These are phyloP conservation scores for Phalaenopsis aphrodite DNA, from an alignment of 106 monocot genomes.

Conservation along the genomic window DNA sequence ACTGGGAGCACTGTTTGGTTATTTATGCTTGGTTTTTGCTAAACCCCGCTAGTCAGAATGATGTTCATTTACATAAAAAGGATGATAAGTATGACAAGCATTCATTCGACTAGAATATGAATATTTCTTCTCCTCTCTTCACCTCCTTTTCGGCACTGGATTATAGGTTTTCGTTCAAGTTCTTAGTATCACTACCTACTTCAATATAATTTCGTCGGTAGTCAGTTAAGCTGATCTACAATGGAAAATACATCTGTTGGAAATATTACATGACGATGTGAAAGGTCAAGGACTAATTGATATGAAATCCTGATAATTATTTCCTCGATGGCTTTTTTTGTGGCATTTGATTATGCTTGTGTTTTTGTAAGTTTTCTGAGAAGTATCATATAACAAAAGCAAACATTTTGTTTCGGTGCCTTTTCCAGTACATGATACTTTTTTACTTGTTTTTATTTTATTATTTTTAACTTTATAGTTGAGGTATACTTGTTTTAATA, in stretches of 20 bases:
- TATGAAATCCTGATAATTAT: neutral
- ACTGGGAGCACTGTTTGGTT: neutral
- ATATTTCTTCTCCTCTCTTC: neutral
- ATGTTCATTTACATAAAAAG: neutral
- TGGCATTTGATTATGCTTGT: neutral
- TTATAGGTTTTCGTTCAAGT: neutral
- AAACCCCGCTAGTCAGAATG: neutral
- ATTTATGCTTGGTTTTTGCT: neutral
- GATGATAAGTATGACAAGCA: neutral
- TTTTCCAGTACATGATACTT: neutral
- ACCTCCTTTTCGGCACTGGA: neutral
- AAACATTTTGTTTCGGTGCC: neutral
- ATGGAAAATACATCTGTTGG: neutral
- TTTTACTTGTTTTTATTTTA: neutral
- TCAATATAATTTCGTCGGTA: no score
- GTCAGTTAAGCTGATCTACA: no score
- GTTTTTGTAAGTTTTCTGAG: neutral
- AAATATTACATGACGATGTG: neutral
- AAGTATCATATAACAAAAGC: neutral
- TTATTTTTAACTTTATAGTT: neutral
- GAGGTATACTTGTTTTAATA: slow-evolving; percentile 1
- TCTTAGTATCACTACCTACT: neutral
- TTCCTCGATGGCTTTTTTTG: neutral
- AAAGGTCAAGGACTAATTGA: neutral
- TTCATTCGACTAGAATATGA: neutral